Evolutionary conservation across 2,329 filamentous ascomycete species (phyloP).

Genomic region (Aspergillus sp.): DNA sequence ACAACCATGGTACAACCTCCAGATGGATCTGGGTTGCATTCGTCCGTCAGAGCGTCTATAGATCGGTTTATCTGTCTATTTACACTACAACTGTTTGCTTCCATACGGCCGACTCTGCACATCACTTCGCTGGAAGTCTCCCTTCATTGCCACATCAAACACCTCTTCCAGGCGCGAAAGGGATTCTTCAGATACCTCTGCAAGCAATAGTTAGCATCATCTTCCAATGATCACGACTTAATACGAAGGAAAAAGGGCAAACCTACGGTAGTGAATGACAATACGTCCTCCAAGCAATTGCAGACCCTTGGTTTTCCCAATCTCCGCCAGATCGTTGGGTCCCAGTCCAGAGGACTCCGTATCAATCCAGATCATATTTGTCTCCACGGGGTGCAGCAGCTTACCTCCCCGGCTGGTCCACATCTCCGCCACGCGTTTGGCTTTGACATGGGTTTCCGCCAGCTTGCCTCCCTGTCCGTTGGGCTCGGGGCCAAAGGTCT

Average conservation of each 20-base stretch:
- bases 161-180: conserved; percentile 57
- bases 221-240: neutral
- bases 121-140: conserved; percentile 30
- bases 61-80: too few relatives aligned
- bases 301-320: conserved; percentile 59
- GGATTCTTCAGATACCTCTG: conserved; percentile 65
- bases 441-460: conserved; percentile 59
- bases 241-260: neutral
- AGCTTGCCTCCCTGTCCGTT: conserved; percentile 63
- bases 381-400: conserved; percentile 69
- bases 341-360: conserved; percentile 60
- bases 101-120: conserved; percentile 35
- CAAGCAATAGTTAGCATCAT: conserved; percentile 15
- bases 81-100: conserved; percentile 24
- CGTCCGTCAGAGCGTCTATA: too few relatives aligned
- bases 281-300: conserved; percentile 58
- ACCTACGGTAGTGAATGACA: conserved; percentile 65
- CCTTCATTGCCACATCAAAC: conserved; percentile 46
- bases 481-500: conserved; percentile 66
- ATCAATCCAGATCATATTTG: conserved; percentile 92
- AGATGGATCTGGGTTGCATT: neutral
- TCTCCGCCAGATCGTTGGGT: conserved; percentile 52
- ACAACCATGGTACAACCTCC: conserved; percentile 10
- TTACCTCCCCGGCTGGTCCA: conserved; percentile 71
- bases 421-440: conserved; percentile 60